Conservation (phyloP, 1,284 basidiomycete species). For the Rhodofomes roseus region DNA sequence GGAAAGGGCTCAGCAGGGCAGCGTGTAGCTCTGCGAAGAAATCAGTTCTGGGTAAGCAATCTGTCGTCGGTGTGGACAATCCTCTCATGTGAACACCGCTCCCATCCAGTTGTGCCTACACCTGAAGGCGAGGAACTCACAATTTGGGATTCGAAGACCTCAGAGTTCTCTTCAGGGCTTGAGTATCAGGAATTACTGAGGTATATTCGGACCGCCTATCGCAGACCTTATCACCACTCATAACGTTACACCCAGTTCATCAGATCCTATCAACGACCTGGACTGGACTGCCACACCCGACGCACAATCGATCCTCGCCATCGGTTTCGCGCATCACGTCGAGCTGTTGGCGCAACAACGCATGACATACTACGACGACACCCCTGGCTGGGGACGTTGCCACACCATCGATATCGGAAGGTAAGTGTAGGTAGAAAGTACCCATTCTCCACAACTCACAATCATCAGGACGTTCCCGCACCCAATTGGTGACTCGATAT, state of each 20-base stretch:
- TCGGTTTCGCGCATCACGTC: conserved; percentile 76
- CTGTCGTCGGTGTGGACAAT: too few species aligned
- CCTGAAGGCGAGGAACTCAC: conserved; percentile 72
- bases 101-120: conserved; percentile 46
- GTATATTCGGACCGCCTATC: conserved; percentile 36
- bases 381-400: conserved; percentile 77
- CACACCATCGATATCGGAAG: conserved; percentile 66
- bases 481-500: conserved; percentile 82
- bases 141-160: conserved; percentile 92
- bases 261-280: conserved; percentile 72
- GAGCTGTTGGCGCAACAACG: conserved; percentile 86
- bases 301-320: conserved; percentile 83
- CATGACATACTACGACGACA: conserved; percentile 84
- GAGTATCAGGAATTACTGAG: conserved; percentile 65
- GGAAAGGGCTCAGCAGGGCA: conserved; percentile 60
- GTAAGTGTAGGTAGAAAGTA: conserved; percentile 38
- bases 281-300: conserved; percentile 93
- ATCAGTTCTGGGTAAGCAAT: conserved; percentile 62
- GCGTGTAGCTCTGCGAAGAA: conserved; percentile 88
- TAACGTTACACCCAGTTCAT: conserved; percentile 16
- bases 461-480: conserved; percentile 72
- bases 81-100: neutral
- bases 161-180: conserved; percentile 88
- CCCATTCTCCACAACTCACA: neutral
- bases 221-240: neutral